Evolutionary conservation across 164 flowering plant genomes (phyloP).

Genomic region (Cinnamomum micranthum): DNA sequence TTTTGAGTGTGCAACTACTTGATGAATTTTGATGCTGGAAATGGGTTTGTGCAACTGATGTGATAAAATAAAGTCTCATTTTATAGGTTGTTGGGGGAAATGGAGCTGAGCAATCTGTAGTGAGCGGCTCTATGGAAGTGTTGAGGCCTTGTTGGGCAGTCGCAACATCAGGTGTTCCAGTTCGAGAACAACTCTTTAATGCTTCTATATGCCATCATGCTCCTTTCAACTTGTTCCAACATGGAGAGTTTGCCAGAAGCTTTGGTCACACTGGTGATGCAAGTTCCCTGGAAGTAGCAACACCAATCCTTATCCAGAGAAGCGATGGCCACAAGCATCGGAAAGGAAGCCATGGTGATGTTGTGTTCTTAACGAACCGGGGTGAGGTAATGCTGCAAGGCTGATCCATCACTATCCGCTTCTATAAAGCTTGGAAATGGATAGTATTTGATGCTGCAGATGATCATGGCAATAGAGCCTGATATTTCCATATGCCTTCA

Average conservation of each 20-base stretch:
- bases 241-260: conserved; percentile 67
- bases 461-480: not conserved
- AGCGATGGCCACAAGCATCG: conserved; percentile 85
- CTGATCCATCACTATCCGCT: not conserved
- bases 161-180: conserved; percentile 97
- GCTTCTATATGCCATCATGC: conserved; percentile 86
- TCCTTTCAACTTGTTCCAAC: conserved; percentile 74
- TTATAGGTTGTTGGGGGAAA: conserved; percentile 89
- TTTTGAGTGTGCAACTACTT: too few relatives aligned
- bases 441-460: not conserved
- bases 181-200: conserved; percentile 92
- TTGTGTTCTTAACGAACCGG: conserved; percentile 84
- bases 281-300: conserved; percentile 78
- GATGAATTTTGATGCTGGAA: not conserved
- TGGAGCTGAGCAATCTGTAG: conserved; percentile 91
- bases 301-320: conserved; percentile 84
- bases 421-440: not conserved
- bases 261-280: conserved; percentile 50
- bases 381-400: conserved; percentile 74
- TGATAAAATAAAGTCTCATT: not conserved
- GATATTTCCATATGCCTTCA: not conserved
- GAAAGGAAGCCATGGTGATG: conserved; percentile 96
- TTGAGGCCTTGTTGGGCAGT: conserved; percentile 97
- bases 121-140: conserved; percentile 97
- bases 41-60: not conserved